These are phyloP conservation scores for Cladophialophora yegresii DNA, from an alignment of 2,329 filamentous ascomycete species.

Conservation along the genomic window DNA sequence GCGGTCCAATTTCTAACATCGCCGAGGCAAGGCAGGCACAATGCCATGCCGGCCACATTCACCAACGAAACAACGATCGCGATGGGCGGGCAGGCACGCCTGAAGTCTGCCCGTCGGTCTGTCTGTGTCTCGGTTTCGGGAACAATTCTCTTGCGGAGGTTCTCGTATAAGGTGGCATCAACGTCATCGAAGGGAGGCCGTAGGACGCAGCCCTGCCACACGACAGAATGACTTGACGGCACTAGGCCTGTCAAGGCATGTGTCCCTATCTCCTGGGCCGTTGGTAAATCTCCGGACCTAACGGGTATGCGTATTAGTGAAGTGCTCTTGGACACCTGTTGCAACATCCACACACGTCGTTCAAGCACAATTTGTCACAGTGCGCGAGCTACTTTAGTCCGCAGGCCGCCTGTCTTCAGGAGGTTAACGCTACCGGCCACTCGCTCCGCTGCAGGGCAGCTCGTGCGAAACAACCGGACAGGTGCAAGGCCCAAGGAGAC, in stretches of 20 bases:
- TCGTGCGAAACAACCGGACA: background rate
- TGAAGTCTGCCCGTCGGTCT: too few relatives aligned
- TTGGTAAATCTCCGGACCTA: background rate
- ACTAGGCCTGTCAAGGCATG: background rate
- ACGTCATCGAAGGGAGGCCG: slow-evolving; percentile 1
- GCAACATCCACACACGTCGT: background rate
- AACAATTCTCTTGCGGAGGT: background rate
- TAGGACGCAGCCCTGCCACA: too few relatives aligned
- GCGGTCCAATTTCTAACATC: too few relatives aligned
- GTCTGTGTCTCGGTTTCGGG: background rate
- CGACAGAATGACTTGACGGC: background rate
- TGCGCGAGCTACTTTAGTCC: slow-evolving; percentile 1
- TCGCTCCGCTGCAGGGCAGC: background rate
- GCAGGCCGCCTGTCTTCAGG: background rate
- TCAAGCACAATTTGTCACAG: slow-evolving; percentile 27
- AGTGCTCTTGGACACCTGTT: too few relatives aligned
- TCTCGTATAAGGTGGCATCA: too few relatives aligned
- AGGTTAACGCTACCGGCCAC: background rate
- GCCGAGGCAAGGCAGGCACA: too few relatives aligned
- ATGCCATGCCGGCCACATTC: too few relatives aligned
- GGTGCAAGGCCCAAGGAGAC: too few relatives aligned
- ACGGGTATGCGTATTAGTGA: background rate
- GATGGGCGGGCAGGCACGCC: too few relatives aligned
- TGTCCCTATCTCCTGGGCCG: background rate
- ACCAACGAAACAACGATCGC: too few relatives aligned